Evolutionary conservation across 1,284 basidiomycete species (phyloP).

Genomic region (Phenoliferia sp.): DNA sequence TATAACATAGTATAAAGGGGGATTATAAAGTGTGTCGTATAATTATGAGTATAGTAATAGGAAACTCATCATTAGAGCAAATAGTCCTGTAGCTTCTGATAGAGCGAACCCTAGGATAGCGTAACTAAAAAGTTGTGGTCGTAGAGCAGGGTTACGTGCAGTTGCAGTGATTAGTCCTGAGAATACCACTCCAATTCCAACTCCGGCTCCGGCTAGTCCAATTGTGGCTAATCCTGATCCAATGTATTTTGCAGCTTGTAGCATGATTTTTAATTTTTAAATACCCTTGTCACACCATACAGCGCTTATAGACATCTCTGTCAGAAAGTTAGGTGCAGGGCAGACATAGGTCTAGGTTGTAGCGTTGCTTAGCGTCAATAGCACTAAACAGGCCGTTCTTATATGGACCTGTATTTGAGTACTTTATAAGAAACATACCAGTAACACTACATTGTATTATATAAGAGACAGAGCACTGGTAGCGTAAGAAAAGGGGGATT

Average conservation of each 20-base stretch:
- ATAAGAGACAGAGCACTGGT: too few relatives aligned
- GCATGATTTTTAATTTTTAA: conserved; percentile 22
- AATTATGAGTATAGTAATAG: conserved; percentile 38
- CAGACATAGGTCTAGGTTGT: conserved; percentile 17
- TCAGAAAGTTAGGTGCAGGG: conserved; percentile 7
- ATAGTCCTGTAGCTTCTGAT: conserved; percentile 39
- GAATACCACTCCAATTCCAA: conserved; percentile 38
- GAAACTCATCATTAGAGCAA: conserved; percentile 38
- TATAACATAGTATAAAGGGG: conserved; percentile 1
- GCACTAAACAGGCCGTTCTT: background rate
- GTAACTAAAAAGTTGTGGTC: conserved; percentile 42
- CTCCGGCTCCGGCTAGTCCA: conserved; percentile 28
- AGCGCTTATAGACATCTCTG: background rate
- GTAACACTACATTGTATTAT: too few relatives aligned
- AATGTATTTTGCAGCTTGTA: conserved; percentile 37
- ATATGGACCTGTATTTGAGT: too few relatives aligned
- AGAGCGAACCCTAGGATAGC: conserved; percentile 39
- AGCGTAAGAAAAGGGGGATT: conserved; percentile 4
- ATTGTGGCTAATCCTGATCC: conserved; percentile 40
- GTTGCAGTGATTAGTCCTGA: conserved; percentile 39
- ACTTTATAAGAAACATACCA: too few relatives aligned
- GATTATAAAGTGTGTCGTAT: conserved; percentile 5
- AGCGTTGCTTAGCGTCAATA: background rate
- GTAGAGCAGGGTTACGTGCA: conserved; percentile 41
- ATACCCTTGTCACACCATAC: conserved; percentile 17